Conservation (phyloP, 441 rosid genomes). For the Syzygium malaccense region DNA sequence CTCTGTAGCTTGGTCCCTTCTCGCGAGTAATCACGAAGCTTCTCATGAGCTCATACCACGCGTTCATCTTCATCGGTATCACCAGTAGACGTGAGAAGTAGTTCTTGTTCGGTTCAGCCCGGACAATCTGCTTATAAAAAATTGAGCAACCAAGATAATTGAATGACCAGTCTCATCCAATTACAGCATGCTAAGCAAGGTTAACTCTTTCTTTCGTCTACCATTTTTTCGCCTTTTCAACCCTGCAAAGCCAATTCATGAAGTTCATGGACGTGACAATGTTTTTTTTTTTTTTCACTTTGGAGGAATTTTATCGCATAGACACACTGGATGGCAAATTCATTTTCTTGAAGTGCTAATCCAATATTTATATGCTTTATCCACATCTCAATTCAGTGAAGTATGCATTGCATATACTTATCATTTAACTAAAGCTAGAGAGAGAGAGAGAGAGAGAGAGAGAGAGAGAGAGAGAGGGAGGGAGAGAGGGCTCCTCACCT, state of each 20-base stretch:
- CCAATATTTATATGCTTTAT: neutral
- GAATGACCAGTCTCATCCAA: neutral
- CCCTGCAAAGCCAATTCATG: neutral
- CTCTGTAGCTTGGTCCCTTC: conserved; percentile 45
- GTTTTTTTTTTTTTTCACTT: neutral
- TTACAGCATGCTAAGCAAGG: neutral
- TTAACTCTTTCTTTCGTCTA: neutral
- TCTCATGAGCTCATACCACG: conserved; percentile 41
- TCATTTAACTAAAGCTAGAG: neutral
- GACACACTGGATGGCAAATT: neutral
- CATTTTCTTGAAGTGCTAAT: neutral
- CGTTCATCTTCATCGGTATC: conserved; percentile 24
- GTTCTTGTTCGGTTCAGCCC: conserved; percentile 47
- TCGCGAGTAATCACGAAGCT: conserved; percentile 30
- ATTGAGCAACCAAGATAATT: neutral
- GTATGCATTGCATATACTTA: neutral
- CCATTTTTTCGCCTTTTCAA: neutral
- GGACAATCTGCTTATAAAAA: conserved; percentile 23
- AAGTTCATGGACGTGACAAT: neutral
- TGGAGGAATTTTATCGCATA: neutral
- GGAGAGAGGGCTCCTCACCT: conserved; percentile 25
- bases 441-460: neutral
- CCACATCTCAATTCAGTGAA: neutral
- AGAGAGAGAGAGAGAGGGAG: too few relatives aligned
- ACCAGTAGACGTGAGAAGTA: conserved; percentile 24